These are phyloP conservation scores for Paraphaeosphaeria sporulosa DNA, from an alignment of 2,329 filamentous ascomycete species.

Conservation along the genomic window DNA sequence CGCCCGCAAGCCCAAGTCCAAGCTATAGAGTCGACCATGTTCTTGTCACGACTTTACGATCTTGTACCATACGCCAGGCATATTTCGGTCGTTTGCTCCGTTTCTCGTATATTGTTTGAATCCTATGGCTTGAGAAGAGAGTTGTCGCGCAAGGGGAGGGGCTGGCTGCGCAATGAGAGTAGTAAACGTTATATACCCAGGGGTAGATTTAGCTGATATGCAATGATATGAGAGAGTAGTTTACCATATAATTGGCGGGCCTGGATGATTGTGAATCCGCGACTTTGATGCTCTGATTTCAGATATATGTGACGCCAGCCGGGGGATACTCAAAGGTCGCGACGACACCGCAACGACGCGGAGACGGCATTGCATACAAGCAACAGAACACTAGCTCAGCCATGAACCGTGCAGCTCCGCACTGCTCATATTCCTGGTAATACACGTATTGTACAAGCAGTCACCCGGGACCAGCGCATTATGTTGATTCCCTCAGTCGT, in stretches of 20 bases:
- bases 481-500: not conserved
- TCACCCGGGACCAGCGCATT: not conserved
- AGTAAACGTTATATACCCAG: slow-evolving; percentile 12
- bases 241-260: not conserved
- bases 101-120: slow-evolving; percentile 16
- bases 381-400: not conserved
- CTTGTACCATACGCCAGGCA: slow-evolving; percentile 19
- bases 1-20: slow-evolving; percentile 62
- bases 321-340: not conserved
- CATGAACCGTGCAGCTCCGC: not conserved
- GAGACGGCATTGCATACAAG: not conserved
- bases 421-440: not conserved
- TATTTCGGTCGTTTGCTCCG: slow-evolving; percentile 11
- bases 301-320: not conserved
- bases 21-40: slow-evolving; percentile 45
- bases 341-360: not conserved
- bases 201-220: not conserved
- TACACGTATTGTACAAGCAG: slow-evolving; percentile 7
- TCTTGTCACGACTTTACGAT: slow-evolving; percentile 20
- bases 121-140: not conserved
- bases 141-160: not conserved
- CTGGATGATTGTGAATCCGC: not conserved
- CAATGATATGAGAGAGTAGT: slow-evolving; percentile 14
- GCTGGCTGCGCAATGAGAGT: slow-evolving; percentile 8
- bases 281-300: not conserved